Evolutionary conservation across 768 basidiomycete species (phyloP).

Genomic region (Boletus tylopilopsis): DNA sequence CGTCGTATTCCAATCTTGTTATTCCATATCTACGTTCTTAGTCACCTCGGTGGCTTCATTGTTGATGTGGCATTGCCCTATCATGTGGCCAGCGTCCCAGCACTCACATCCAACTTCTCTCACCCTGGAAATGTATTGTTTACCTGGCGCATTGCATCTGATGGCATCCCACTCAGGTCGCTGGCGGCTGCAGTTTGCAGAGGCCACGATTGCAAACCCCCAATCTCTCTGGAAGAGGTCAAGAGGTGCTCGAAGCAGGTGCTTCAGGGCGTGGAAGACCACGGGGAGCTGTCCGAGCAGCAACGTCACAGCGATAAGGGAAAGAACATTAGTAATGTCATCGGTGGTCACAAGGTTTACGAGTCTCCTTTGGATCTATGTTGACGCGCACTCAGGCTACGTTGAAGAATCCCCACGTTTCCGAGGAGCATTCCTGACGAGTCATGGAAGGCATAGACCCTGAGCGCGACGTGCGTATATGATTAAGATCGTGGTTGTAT

Average conservation of each 20-base stretch:
- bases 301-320: slow-evolving; percentile 1
- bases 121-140: slow-evolving; percentile 18
- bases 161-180: slow-evolving; percentile 4
- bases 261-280: slow-evolving; percentile 21
- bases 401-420: slow-evolving; percentile 23
- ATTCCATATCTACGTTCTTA: too few species aligned
- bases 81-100: neutral
- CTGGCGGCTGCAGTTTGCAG: slow-evolving; percentile 7
- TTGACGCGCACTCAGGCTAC: slow-evolving; percentile 9
- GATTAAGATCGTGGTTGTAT: slow-evolving; percentile 7
- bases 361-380: neutral
- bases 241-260: slow-evolving; percentile 23
- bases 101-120: slow-evolving; percentile 7
- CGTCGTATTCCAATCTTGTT: neutral
- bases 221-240: slow-evolving; percentile 17
- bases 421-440: slow-evolving; percentile 13
- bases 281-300: slow-evolving; percentile 15
- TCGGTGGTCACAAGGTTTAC: slow-evolving; percentile 20
- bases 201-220: slow-evolving; percentile 27
- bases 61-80: too few species aligned
- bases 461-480: neutral
- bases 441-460: slow-evolving; percentile 6
- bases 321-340: slow-evolving; percentile 16
- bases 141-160: neutral
- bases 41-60: too few species aligned